Percentiles rank a stretch among this genome's conserved stretches.
These are phyloP conservation scores for Prunus yedoensis DNA, from an alignment of 331 rosid species.

Conservation along the genomic window DNA sequence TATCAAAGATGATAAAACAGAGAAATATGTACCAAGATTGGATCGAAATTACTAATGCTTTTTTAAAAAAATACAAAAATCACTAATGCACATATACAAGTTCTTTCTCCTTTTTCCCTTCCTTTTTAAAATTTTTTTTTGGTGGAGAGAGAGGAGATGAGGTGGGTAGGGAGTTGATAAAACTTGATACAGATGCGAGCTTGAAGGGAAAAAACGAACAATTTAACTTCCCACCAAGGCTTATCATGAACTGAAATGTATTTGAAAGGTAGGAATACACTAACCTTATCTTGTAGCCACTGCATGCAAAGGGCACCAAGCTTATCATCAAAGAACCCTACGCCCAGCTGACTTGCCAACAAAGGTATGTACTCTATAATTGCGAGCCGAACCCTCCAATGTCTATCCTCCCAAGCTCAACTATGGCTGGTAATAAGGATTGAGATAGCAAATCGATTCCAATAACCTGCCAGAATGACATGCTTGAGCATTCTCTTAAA, in stretches of 20 bases:
- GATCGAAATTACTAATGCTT: not conserved
- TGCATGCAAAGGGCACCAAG: conserved; percentile 98
- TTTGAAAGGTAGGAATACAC: conserved; percentile 21
- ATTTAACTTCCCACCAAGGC: not conserved
- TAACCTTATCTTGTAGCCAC: conserved; percentile 96
- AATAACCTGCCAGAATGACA: conserved; percentile 62
- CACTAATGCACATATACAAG: not conserved
- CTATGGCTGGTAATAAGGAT: conserved; percentile 95
- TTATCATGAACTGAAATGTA: not conserved
- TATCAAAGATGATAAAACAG: not conserved
- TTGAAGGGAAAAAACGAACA: not conserved
- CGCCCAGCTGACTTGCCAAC: conserved; percentile 94
- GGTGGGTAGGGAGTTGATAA: not conserved
- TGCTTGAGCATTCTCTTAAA: conserved; percentile 17
- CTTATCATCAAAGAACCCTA: conserved; percentile 92
- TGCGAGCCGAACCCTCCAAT: conserved; percentile 98
- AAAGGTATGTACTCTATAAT: too few species aligned
- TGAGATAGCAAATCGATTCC: conserved; percentile 94
- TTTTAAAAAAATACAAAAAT: too few species aligned
- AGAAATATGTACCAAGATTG: not conserved
- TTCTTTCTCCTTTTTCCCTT: not conserved
- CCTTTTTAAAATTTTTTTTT: too few species aligned
- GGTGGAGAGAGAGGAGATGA: too few species aligned
- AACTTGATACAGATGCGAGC: not conserved
- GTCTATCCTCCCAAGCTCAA: conserved; percentile 98